These are phyloP conservation scores for Meira miltonrushii DNA, from an alignment of 1,284 basidiomycete species.

Conservation along the genomic window DNA sequence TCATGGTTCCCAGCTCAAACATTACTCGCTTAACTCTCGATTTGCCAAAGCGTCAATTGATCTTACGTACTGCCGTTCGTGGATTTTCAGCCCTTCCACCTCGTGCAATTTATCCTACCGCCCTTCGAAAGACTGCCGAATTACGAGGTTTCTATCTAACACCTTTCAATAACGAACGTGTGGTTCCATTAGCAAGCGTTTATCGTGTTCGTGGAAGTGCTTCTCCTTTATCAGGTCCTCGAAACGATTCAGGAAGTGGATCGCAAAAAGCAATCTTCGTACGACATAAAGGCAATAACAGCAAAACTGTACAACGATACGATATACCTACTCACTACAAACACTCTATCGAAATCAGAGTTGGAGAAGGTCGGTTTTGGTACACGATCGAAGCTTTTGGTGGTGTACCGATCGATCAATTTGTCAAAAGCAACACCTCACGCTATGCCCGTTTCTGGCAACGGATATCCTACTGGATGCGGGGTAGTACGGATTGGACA, in stretches of 20 bases:
- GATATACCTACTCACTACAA: not conserved
- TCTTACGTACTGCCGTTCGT: slow-evolving; percentile 4
- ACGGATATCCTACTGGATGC: not conserved
- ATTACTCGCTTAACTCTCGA: not conserved
- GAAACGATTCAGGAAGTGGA: not conserved
- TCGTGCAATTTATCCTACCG: not conserved
- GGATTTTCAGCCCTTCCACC: not conserved
- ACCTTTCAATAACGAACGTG: not conserved
- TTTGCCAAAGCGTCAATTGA: slow-evolving; percentile 4
- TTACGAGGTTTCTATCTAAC: slow-evolving; percentile 4
- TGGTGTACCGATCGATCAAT: not conserved
- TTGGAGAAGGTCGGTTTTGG: slow-evolving; percentile 3
- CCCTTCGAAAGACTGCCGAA: slow-evolving; percentile 3
- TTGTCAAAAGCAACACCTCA: too few species aligned
- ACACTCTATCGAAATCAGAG: not conserved
- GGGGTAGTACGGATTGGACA: not conserved
- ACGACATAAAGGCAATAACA: not conserved
- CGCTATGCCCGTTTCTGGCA: not conserved
- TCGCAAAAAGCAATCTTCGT: not conserved
- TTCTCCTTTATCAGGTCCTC: not conserved
- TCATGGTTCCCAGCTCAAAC: not conserved
- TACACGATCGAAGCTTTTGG: slow-evolving; percentile 4
- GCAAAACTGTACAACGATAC: not conserved
- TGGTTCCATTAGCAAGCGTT: not conserved
- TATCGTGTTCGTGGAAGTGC: slow-evolving; percentile 8